Base-by-base conservation (phyloP, 345 rosid species). In the Bretschneidera sinensis region DNA sequence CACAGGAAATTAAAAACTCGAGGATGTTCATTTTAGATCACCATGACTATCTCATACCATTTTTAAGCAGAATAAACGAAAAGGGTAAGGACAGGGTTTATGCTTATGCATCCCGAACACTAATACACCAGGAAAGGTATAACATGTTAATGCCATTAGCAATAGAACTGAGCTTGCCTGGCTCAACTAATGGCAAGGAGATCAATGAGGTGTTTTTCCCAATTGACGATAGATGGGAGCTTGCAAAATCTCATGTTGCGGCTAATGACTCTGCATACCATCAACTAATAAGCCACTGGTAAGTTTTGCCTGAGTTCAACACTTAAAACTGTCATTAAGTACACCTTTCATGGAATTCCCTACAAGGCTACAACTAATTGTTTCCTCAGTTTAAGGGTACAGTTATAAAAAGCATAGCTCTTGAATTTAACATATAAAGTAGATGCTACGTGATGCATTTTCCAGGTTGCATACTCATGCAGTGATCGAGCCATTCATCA, bases 381-480 rank as follows among this genome's bases (percentile, higher is more conserved):
- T n/a, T n/a, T n/a, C n/a, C n/a, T n/a, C n/a, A n/a, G n/a, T n/a
- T n/a, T n/a, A n/a, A n/a, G n/a, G n/a, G n/a, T n/a, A n/a, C n/a
- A n/a, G n/a, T n/a, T n/a, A n/a, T n/a, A n/a, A n/a, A n/a, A n/a
- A n/a, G n/a, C n/a, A n/a, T n/a, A n/a, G n/a, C n/a, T n/a, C n/a
- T n/a, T n/a, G n/a, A n/a, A n/a, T n/a, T n/a, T n/a, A n/a, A n/a
- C n/a, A n/a, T n/a, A 22, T 18, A n/a, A 24, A 15, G 20, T 24
- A 21, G 20, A 21, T 60, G 17, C 6, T 20, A 45, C 35, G 5
- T 28, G 33, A 8, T 28, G 33, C 35, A n/a, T 69, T 71, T 66
- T 65, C 24, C 59, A 82, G 91, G 91, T 79, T 85, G 75, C 82
- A 81, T 39, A 83, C 92, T 51, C 88, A 79, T 68, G 86, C 85